Base-by-base conservation (phyloP, 495 filamentous ascomycete genomes). In the Penicillium simplicissimum region DNA sequence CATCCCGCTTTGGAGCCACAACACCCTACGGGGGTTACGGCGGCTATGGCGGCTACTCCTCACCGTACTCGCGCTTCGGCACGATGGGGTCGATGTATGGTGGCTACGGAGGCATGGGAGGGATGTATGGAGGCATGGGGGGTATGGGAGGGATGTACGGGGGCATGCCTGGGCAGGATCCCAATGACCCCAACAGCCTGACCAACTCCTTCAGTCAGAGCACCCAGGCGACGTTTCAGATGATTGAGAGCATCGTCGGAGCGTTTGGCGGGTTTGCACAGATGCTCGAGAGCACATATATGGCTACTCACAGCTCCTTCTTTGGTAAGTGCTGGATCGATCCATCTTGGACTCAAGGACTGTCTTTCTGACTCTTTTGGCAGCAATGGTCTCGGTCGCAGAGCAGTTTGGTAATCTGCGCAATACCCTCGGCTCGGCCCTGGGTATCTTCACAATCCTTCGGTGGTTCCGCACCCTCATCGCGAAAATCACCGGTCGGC, bases 231-330 rank as follows among this genome's bases (percentile, higher is more conserved):
- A 98, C 96, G 1, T 99, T 99, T 71, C 95, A 98, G 82, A 90
- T 98, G 82, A 92, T 99, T 42, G 96, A 99, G 79, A 95, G 92
- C 63, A 90, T 99, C 45, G 95, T 98, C n/a, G 89, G 91, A n/a
- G 93, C 96, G 15, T 97, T 81, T 64, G 91, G 94, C 33, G 96
- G 96, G 2, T 97, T 99, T 71, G 93, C 96, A 17, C 96, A 99
- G 82, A 98, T 99, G 96, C 83, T 99, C 11, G 95, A 99, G 77
- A 97, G 94, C 75, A 98, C 96, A 11, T 99, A 96, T 68, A 98
- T 99, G 96, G 95, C 96, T n/a, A 99, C 96, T 3, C 96, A 98
- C 79, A 96, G 91, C 52, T 94, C 90, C 53, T 99, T 99, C 77
- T 98, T 98, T 72, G 95, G 94, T 98, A 86, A 72, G 90, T 81